A percentile compares a stretch with the other conserved stretches of the same genome.
phyloP scores from a whole-genome alignment of 495 filamentous ascomycete genomes.

The Letharia lupina region DNA sequence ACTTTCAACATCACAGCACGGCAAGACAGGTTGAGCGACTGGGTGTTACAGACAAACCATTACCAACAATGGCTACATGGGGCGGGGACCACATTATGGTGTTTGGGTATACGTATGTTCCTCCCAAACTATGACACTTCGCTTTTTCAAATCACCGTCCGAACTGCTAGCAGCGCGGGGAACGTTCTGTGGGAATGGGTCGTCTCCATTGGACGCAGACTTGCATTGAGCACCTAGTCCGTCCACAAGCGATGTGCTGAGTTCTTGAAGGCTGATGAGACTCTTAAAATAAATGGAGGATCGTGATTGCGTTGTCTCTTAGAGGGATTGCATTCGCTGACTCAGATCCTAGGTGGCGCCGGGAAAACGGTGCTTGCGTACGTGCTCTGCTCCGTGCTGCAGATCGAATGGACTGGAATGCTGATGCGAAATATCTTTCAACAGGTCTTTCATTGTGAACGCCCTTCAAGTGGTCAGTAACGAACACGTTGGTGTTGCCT shows the following conservation, averaged over 20 bases:
- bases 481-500: constrained; percentile 23
- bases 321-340: background rate
- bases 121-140: background rate
- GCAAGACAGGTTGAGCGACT: constrained; percentile 7
- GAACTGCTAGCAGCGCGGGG: background rate
- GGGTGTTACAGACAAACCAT: constrained; percentile 2
- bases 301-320: background rate
- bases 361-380: constrained; percentile 18
- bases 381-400: background rate
- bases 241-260: background rate
- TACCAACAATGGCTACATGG: constrained; percentile 11
- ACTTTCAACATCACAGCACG: constrained; percentile 5
- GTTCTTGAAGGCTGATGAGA: background rate
- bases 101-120: constrained; percentile 7
- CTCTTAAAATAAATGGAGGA: background rate
- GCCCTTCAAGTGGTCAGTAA: constrained; percentile 25
- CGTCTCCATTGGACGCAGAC: background rate
- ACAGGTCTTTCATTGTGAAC: constrained; percentile 32
- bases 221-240: background rate
- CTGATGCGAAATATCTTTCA: background rate
- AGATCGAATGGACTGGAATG: background rate
- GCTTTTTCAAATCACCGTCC: background rate
- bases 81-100: constrained; percentile 11
- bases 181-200: background rate
- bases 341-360: background rate